Conservation (phyloP, 805 yeast genomes). For the Metschnikowia gruessii region DNA sequence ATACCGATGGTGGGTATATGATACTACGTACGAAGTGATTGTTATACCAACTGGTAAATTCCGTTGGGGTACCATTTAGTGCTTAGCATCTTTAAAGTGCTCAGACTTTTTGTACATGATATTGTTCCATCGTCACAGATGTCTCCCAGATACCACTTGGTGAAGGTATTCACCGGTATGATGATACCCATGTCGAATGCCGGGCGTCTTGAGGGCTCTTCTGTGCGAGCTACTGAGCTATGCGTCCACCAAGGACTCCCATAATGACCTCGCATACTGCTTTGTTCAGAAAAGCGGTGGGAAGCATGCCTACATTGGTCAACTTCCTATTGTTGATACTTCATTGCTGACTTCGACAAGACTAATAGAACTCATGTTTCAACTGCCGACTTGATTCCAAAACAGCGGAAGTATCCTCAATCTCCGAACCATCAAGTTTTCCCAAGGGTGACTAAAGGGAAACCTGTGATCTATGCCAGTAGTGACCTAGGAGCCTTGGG, state of each 20-base stretch:
- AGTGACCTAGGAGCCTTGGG: constrained; percentile 57
- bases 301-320: constrained; percentile 57
- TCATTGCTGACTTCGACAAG: constrained; percentile 54
- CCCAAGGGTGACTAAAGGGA: constrained; percentile 69
- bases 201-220: constrained; percentile 2
- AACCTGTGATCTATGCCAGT: constrained; percentile 73
- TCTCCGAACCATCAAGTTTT: constrained; percentile 17
- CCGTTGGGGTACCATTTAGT: too few species aligned
- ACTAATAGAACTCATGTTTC: constrained; percentile 43
- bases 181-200: constrained; percentile 42
- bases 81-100: too few species aligned
- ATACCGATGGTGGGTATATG: too few species aligned
- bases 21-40: too few species aligned
- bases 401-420: constrained; percentile 37
- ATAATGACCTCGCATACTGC: constrained; percentile 54
- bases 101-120: too few species aligned
- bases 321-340: too few species aligned
- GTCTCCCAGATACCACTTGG: constrained; percentile 68
- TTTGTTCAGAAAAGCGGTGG: constrained; percentile 57
- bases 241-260: constrained; percentile 24
- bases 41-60: too few species aligned
- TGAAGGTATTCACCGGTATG: constrained; percentile 48
- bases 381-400: constrained; percentile 32
- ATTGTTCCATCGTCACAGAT: constrained; percentile 68
- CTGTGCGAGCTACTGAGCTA: constrained; percentile 34